Conservation (phyloP, 495 filamentous ascomycete genomes). For the Daldinia loculata region DNA sequence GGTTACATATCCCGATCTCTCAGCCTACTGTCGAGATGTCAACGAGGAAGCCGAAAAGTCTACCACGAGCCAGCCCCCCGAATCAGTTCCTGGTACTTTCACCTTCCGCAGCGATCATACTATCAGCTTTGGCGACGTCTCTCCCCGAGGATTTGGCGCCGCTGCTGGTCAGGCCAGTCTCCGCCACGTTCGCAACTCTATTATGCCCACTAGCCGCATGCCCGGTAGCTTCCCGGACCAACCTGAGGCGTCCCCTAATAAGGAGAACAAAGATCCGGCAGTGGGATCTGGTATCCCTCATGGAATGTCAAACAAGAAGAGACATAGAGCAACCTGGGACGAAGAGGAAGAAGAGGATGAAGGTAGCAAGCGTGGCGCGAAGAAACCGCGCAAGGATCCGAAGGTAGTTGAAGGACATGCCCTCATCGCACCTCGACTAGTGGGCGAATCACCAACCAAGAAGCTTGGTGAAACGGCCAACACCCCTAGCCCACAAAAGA, state of each 20-base stretch:
- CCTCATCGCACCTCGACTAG: constrained; percentile 52
- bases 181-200: constrained; percentile 64
- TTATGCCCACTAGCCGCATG: constrained; percentile 53
- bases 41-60: constrained; percentile 43
- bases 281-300: constrained; percentile 61
- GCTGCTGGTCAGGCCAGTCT: constrained; percentile 64
- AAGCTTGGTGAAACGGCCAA: constrained; percentile 33
- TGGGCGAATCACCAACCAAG: constrained; percentile 41
- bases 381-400: constrained; percentile 58
- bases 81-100: constrained; percentile 61
- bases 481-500: constrained; percentile 57
- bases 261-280: constrained; percentile 57
- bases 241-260: constrained; percentile 48
- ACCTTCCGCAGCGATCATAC: constrained; percentile 68
- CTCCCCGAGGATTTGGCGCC: constrained; percentile 56
- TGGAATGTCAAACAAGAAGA: constrained; percentile 79
- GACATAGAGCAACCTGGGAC: constrained; percentile 62
- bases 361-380: constrained; percentile 50
- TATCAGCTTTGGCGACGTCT: constrained; percentile 58
- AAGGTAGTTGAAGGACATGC: constrained; percentile 57
- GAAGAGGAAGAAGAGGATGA: constrained; percentile 58
- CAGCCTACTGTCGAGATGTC: constrained; percentile 47
- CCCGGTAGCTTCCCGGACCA: constrained; percentile 58
- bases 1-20: constrained; percentile 59
- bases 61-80: constrained; percentile 32